Evolutionary conservation across 345 rosid species (phyloP), one percentile per base, ranked within the genome.

Genomic region (Carallia pectinifolia): DNA sequence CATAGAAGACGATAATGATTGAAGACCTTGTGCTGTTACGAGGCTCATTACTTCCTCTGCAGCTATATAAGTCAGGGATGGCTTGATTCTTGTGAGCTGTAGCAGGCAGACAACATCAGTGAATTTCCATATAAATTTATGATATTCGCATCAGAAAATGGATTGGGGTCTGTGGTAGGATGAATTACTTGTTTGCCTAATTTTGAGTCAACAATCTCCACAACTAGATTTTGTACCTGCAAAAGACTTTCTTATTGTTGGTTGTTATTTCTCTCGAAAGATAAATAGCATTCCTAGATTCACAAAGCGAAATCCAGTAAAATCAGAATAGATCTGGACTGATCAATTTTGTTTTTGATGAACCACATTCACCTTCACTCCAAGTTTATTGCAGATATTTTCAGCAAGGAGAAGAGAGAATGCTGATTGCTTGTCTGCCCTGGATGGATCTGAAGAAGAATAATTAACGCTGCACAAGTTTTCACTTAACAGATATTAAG

Each of bases 21-120:
- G 40, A 66, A 78, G 71, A 95, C 97, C 99, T 89, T 95, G 99
- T 73, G 99, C 97, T 53, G 93, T 95, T 66, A 95, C 97, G 53
- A 95, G 99, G 82, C 96, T 89, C 97, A 89, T 95, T 30, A 95
- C 85, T 90, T 95, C 96, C 85, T 95, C 96, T 3, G 96, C 90
- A 10, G 99, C 97, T 72, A 95, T 88, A 38, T 85, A 87, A 67
- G 90, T 92, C 77, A 95, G 83, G 60, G 90, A 85, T 37, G 97
- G 97, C 65, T 86, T 95, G 81, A 89, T 88, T 85, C 85, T 82
- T 33, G 93, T 73, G 61, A 95, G 85, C 99, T 95, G 83, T 61
- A 77, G 66, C 30, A 33, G 80, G 74, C 65, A 61, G 61, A n/a
- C 36, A 58, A 67, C 64, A 44, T 47, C 1, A 47, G 47, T 53